Base-by-base conservation (phyloP, 495 filamentous ascomycete species). In the Podospora conica region DNA sequence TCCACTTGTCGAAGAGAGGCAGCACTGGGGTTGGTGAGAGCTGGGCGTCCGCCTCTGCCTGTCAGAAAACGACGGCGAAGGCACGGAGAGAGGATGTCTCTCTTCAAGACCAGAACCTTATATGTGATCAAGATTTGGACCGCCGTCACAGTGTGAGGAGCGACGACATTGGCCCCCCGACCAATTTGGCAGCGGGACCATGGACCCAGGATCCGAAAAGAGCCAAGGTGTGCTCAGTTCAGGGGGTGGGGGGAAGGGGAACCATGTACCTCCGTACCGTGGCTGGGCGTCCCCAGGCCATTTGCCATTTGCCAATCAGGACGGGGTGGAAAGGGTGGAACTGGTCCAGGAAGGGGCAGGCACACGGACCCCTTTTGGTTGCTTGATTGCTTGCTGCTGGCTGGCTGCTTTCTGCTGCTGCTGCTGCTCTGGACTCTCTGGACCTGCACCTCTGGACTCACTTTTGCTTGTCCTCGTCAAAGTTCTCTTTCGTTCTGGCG, bases 251-350 rank as follows among this genome's bases (percentile, higher is more conserved):
- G 59, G 65, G n/a, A 53, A 9, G 55, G 59, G 65, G n/a, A 53
- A 9, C 12, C 11, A 66, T n/a, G 62, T 61, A 67, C 64, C 65
- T 56, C 61, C 48, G 65, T 65, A 68, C 54, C 63, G 57, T 25
- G 48, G 48, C 61, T 57, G 58, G 33, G 24, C n/a, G n/a, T n/a
- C n/a, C n/a, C n/a, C n/a, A n/a, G n/a, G n/a, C n/a, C n/a, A 55
- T 57, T 58, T n/a, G 56, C 29, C 58, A 69, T 73, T 71, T 54
- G 65, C 71, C 69, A 74, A 74, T 74, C 69, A 71, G 62, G 60
- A 62, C 48, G 60, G 58, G 27, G n/a, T n/a, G n/a, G n/a, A n/a
- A n/a, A n/a, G n/a, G 60, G 7, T 29, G 23, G 25, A 64, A 33
- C 64, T 29, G 55, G 60, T 58, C 23, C 62, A 66, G 61, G 67